Base-by-base conservation (phyloP, 805 yeast genomes). In the Schwanniomyces polymorphus region DNA sequence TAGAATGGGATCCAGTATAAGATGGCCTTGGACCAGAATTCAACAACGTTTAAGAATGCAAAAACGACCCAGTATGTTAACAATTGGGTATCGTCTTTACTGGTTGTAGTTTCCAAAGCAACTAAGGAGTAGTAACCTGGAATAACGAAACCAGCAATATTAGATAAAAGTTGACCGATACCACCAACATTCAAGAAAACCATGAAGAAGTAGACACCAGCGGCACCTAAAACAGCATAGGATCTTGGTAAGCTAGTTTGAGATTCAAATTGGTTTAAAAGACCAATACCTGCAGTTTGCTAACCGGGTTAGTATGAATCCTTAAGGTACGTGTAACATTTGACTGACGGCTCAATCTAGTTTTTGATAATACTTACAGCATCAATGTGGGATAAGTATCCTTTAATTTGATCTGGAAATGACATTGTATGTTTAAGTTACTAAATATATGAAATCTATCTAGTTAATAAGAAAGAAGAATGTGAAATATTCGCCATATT, bases 1-100 rank as follows among this genome's bases (percentile, higher is more conserved):
- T 94, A 94, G 66, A 94, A 91, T 61, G 99, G 99, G 56, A 94
- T 72, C 96, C 97, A 89, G 80, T 91, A 91, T 49, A 92, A 78
- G 59, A 94, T 86, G 31, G 97, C 86, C 61, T 84, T 82, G 45
- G 97, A 85, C 98, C 97, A 94, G 80, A 90, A 94, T 75, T 94
- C 99, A 60, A 90, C 65, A 44, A 94, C 91, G 67, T 85, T 89
- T 74, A 94, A 81, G 59, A 85, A 84, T 12, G 97, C 96, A 65
- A 88, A 94, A n/a, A 94, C 96, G 48, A 94, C 97, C 99, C 99
- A 94, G 78, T 94, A 94, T 11, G 97, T 88, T 63, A 94, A 80
- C 65, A 88, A 81, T 66, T 86, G 85, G 41, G 94, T 84, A 70
- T 94, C 99, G 67, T 92, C 97, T 38, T 73, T 70, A 37, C 83